Evolutionary conservation across 2,329 filamentous ascomycete genomes (phyloP), one percentile per base, ranked within the genome.

Genomic region (Xenoacremonium recifei): DNA sequence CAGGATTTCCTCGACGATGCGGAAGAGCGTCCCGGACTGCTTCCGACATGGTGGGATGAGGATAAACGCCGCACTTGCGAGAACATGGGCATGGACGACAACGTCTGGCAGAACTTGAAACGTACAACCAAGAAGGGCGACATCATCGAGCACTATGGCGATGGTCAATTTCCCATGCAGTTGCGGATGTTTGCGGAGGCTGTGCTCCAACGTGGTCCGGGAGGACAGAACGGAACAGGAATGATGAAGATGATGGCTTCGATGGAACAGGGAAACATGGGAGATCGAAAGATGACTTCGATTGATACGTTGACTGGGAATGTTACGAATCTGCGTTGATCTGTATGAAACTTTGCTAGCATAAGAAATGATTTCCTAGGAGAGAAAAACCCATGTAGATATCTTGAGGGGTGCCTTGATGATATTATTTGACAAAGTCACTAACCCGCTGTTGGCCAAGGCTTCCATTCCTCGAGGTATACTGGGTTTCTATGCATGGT

Each of bases 141-240:
- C 32, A 55, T 75, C 21, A 59, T 63, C 5, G 60, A 69, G 17
- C 62, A 70, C 36, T 77, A 77, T 35, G 63, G 64, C 3, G 65
- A 76, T 36, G 5, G 39, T 1, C 51, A 50, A 3, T 73, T 76
- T 44, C 68, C 73, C 3, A 73, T 75, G 70, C 70, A 76, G 61
- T 57, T 78, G 36, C 64, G 73, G 12, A 70, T 77, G 66, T 57
- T 76, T 16, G 68, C 60, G 4, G 70, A 76, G 50, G 52, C 52
- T 0, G 56, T 74, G 4, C 66, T 67, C 17, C 63, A 64, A 2
- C 36, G 42, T 1, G 60, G 53, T 0, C 53, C 57, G 1, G 65
- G 61, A 0, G 66, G 67, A 0, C 30, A 44, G 4, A 41, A 55
- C 17, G 64, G 60, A 1, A 30, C 37, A 7, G 1, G 15, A 3